Percentiles rank a stretch among this genome's conserved stretches.
phyloP scores from a whole-genome alignment of 495 filamentous ascomycete genomes.

The Neurospora sp. region DNA sequence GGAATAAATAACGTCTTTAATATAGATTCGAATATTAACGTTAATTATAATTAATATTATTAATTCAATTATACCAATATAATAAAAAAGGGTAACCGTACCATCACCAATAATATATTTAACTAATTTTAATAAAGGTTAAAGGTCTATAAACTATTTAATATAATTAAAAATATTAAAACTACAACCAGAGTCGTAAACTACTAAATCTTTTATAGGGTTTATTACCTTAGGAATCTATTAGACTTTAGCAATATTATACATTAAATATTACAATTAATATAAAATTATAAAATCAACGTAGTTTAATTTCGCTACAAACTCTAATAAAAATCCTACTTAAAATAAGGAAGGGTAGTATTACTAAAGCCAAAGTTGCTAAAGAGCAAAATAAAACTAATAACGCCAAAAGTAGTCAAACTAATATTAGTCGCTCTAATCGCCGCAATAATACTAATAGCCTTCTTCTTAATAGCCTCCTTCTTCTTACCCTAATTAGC shows the following conservation, averaged over 20 bases:
- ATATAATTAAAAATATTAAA: background rate
- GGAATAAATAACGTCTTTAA: background rate
- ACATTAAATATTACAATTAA: background rate
- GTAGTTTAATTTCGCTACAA: background rate
- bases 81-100: background rate
- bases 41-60: background rate
- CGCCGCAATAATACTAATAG: background rate
- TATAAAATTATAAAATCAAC: background rate
- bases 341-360: background rate
- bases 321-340: background rate
- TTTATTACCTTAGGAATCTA: background rate
- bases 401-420: background rate
- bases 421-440: background rate
- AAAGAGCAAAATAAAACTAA: background rate
- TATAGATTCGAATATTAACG: background rate
- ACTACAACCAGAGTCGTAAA: background rate
- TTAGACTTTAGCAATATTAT: background rate
- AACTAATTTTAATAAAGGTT: background rate
- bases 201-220: background rate
- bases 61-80: background rate
- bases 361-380: background rate
- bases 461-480: background rate
- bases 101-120: background rate
- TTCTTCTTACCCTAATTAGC: background rate
- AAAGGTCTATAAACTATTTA: background rate